Base-by-base conservation (phyloP, 805 yeast species). In the Maudiozyma turicensis region DNA sequence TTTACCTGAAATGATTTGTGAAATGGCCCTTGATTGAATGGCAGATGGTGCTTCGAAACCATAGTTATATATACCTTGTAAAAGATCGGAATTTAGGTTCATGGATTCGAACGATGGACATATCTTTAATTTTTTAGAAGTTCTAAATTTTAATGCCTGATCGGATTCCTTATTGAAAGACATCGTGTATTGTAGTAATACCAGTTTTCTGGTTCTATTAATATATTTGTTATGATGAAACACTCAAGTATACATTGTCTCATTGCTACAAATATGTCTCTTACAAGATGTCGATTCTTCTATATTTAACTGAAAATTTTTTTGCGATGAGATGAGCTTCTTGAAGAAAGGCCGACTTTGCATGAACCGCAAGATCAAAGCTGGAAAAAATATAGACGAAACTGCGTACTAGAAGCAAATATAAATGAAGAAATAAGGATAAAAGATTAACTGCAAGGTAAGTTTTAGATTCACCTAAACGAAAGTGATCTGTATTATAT, bases 21-120 rank as follows among this genome's bases (percentile, higher is more conserved):
- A 75, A 56, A 93, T 93, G 49, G 98, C 99, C 66, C 98, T 79
- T 57, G 91, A 89, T 72, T 93, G 99, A 72, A 93, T 91, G 35
- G 99, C 89, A 34, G 97, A 89, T 46, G 99, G 99, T 48, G 81
- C 78, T 73, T 91, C 98, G 70, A 88, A 93, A 59, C 99, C 98
- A 72, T 84, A 86, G 48, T 84, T 83, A 65, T 80, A 88, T 54
- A 88, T 81, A 49, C 89, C 83, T 58, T 76, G 70, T 28, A 79
- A 63, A 9, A 79, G 61, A 39, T 73, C 73, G 28, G 82, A 86
- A 66, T 86, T 84, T 58, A 86, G 69, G 65, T 77, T 71, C 81
- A 86, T 81, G 51, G 81, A 85, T 59, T 86, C 93, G 64, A 86
- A 86, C 32, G 85, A 72, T 56, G 78, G 65, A 41, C 76, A 77